Percentiles rank a stretch among this genome's conserved stretches.
These are phyloP conservation scores for Phytophthora tentaculata DNA, from an alignment of 352 stramenopile species.

Conservation along the genomic window DNA sequence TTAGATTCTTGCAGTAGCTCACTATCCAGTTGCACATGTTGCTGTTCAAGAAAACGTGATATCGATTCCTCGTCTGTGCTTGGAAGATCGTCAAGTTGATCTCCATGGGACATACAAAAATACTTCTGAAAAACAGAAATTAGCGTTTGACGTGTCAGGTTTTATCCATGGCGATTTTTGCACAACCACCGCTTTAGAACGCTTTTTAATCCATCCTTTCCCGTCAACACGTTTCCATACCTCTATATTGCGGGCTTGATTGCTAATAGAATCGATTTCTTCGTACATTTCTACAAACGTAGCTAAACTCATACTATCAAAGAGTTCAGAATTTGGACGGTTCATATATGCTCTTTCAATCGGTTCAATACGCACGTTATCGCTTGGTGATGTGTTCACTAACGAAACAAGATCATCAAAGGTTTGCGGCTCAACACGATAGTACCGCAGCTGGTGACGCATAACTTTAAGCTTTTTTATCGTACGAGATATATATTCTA, in stretches of 20 bases:
- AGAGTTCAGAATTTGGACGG: neutral
- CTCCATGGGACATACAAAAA: neutral
- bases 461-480: neutral
- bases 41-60: neutral
- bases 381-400: neutral
- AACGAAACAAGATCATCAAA: neutral
- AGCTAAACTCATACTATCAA: neutral
- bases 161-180: neutral
- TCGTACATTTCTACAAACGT: neutral
- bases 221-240: neutral
- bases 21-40: neutral
- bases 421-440: neutral
- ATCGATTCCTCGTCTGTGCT: neutral
- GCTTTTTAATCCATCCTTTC: neutral
- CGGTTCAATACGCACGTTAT: neutral
- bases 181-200: neutral
- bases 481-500: neutral
- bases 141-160: neutral
- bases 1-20: neutral
- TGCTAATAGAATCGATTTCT: neutral
- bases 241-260: neutral
- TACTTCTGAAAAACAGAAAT: neutral
- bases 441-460: neutral
- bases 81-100: neutral
- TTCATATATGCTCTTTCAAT: neutral